Evolutionary conservation across 441 rosid genomes (phyloP).

Genomic region (Theobroma grandiflorum): DNA sequence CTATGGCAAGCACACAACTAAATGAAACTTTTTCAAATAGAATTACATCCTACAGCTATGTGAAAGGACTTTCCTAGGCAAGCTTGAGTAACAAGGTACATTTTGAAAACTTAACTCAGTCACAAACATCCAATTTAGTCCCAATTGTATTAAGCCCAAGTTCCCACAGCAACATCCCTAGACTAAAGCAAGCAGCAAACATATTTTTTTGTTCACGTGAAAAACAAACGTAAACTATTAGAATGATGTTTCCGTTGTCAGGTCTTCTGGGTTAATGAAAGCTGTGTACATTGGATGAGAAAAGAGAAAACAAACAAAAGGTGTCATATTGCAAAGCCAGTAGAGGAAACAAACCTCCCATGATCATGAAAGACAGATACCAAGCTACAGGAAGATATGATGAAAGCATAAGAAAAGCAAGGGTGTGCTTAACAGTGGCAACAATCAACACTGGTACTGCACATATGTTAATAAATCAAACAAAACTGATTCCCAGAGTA

Average conservation of each 20-base stretch:
- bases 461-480: not conserved
- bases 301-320: not conserved
- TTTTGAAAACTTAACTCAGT: not conserved
- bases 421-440: not conserved
- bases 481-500: not conserved
- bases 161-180: slow-evolving; percentile 1
- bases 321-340: not conserved
- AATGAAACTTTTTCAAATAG: not conserved
- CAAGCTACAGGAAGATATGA: not conserved
- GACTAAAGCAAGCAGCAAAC: not conserved
- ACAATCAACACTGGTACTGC: not conserved
- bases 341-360: not conserved
- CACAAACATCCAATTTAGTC: slow-evolving; percentile 3
- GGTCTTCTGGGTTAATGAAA: not conserved
- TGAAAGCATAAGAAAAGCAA: slow-evolving; percentile 5
- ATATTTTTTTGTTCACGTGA: not conserved
- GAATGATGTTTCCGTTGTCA: not conserved
- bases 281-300: not conserved
- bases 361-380: not conserved
- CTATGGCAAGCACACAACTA: not conserved
- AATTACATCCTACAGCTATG: not conserved
- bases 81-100: slow-evolving; percentile 9
- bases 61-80: not conserved
- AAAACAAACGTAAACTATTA: not conserved
- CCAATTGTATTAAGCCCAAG: not conserved